Evolutionary conservation across 2,329 filamentous ascomycete species (phyloP).

Genomic region (Gremmenia infestans): DNA sequence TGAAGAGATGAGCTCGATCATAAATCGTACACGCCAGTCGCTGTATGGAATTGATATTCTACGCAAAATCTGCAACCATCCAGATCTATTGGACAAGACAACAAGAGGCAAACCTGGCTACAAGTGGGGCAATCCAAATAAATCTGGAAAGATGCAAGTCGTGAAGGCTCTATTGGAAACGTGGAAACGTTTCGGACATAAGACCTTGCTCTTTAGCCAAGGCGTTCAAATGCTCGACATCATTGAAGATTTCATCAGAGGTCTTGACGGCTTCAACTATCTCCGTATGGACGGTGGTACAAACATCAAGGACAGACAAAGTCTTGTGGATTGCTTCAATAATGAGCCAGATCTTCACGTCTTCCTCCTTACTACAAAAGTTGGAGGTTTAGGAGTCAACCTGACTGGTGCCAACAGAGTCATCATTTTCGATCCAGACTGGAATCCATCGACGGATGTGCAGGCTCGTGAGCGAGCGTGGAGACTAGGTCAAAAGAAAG

Average conservation of each 20-base stretch:
- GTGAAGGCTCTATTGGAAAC: constrained; percentile 80
- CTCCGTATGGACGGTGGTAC: constrained; percentile 93
- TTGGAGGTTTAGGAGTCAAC: constrained; percentile 90
- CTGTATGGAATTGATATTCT: constrained; percentile 88
- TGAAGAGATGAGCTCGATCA: constrained; percentile 78
- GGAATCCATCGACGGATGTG: constrained; percentile 95
- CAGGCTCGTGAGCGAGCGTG: constrained; percentile 94
- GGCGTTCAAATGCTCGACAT: constrained; percentile 95
- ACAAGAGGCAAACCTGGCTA: constrained; percentile 56
- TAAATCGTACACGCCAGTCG: constrained; percentile 69
- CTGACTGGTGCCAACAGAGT: constrained; percentile 91
- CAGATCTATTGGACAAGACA: constrained; percentile 70
- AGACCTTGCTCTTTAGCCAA: constrained; percentile 88
- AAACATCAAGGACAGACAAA: constrained; percentile 80
- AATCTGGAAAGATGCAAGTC: constrained; percentile 95
- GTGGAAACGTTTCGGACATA: constrained; percentile 83
- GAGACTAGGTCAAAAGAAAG: constrained; percentile 89
- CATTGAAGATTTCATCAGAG: constrained; percentile 71
- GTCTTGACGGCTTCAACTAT: constrained; percentile 67
- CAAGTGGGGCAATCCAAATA: constrained; percentile 69
- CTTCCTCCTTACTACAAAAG: constrained; percentile 91
- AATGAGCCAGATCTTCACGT: constrained; percentile 72
- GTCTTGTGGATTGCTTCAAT: constrained; percentile 90
- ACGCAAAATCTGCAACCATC: constrained; percentile 96
- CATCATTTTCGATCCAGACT: constrained; percentile 97